Evolutionary conservation across 169 alveolate species (phyloP), one percentile per base, ranked within the genome.

Genomic region (Babesia ovata): DNA sequence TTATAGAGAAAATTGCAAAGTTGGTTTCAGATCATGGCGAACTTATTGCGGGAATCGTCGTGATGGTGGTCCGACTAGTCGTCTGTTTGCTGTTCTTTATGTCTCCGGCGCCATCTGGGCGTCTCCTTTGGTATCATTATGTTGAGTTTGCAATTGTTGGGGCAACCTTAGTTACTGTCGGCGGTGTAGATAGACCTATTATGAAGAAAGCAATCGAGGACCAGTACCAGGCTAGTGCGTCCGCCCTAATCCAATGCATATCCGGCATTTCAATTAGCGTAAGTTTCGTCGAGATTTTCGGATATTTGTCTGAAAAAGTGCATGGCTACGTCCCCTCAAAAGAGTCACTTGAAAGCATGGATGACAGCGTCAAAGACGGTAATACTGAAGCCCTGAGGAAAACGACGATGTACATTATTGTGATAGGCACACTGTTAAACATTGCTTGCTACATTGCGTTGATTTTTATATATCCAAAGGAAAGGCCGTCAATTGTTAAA

Each of bases 241-340:
- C 88, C 49, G 89, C 96, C 3, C 75, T 92, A 29, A 85, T 89
- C 48, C 91, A 92, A 29, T 93, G 95, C 26, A 78, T 93, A 50
- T 96, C 94, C 58, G 97, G 97, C 17, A 84, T 93, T 42, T 83
- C 93, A 12, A 93, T 96, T 14, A 93, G 96, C n/a, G 61, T 92
- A 52, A 71, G 91, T 33, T 96, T 96, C 61, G 94, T 95, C 10
- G 96, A 96, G 0, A 86, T 93, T 48, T 91, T 92, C 44, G 98
- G 97, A 10, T 74, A 82, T 59, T 52, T 95, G 65, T 90, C 96
- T 6, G 98, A 95, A 65, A 73, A 78, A 46, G 93, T 90, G 14
- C 94, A 92, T 76, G 96, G 95, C 24, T 67, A 67, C 76, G 22
- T 16, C 65, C 14, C 14, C 19, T 45, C 50, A 10, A 45, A 7